These are phyloP conservation scores for Scleroderma bovista DNA, from an alignment of 768 basidiomycete species.

Conservation along the genomic window DNA sequence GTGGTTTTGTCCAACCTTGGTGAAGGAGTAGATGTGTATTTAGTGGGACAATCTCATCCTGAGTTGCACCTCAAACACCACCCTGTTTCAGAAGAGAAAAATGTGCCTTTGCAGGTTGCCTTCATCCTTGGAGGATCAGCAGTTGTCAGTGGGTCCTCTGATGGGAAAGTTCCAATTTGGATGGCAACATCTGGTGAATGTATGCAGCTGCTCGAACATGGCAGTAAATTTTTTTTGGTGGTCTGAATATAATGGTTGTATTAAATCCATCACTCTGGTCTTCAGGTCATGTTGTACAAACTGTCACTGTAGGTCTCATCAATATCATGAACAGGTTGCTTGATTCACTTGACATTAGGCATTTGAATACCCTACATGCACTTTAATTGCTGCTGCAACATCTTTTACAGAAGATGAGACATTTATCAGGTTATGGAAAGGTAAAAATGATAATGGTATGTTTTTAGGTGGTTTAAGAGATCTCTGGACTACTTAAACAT, in stretches of 20 bases:
- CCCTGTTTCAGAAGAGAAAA: neutral
- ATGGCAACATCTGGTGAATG: neutral
- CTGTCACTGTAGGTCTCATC: neutral
- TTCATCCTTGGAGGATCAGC: neutral
- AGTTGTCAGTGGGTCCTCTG: neutral
- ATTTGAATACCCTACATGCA: neutral
- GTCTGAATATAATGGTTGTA: neutral
- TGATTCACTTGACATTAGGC: neutral
- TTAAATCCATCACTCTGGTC: neutral
- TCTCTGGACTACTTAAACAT: no score
- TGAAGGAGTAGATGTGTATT: neutral
- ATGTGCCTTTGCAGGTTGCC: neutral
- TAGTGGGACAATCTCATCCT: neutral
- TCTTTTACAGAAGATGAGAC: neutral
- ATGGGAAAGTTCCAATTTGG: constrained; percentile 1
- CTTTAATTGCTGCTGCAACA: neutral
- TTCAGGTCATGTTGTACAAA: constrained; percentile 1
- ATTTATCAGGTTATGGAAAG: neutral
- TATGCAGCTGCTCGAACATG: neutral
- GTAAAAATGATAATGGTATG: constrained; percentile 1
- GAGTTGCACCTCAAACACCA: neutral
- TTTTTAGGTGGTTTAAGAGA: neutral
- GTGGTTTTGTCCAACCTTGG: constrained; percentile 2
- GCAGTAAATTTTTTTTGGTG: neutral
- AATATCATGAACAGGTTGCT: neutral